A percentile compares a stretch with the other conserved stretches of the same genome.
Evolutionary conservation across 1,284 basidiomycete genomes (phyloP).

Genomic region (Pholiota adiposa): DNA sequence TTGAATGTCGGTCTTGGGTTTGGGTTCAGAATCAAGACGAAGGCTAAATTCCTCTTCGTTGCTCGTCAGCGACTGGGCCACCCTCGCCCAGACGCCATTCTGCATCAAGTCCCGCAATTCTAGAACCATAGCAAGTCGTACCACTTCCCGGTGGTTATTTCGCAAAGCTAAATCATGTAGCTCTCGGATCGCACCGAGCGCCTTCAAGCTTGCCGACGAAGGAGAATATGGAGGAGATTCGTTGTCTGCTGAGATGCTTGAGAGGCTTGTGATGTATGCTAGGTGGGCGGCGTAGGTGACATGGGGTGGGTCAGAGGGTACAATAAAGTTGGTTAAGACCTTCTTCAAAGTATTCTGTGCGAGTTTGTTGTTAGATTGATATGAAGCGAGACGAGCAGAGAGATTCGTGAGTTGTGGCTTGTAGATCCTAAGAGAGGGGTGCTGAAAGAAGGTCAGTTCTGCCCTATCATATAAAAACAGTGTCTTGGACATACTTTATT

Average conservation of each 20-base stretch:
- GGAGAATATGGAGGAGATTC: constrained; percentile 20
- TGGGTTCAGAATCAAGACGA: not conserved
- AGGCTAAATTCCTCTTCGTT: constrained; percentile 50
- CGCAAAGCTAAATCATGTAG: constrained; percentile 43
- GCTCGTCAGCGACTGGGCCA: constrained; percentile 45
- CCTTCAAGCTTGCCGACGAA: constrained; percentile 28
- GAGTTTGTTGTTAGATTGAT: constrained; percentile 55
- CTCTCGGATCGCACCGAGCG: constrained; percentile 46
- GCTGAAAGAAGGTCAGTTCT: constrained; percentile 37
- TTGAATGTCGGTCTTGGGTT: not conserved
- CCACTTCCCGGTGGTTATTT: constrained; percentile 47
- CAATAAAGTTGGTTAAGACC: constrained; percentile 50
- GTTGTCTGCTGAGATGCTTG: constrained; percentile 32
- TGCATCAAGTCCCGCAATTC: constrained; percentile 51
- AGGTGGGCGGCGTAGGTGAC: constrained; percentile 58
- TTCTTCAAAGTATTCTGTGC: constrained; percentile 59
- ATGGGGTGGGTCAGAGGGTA: constrained; percentile 52
- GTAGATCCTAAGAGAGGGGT: constrained; percentile 63
- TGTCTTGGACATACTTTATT: constrained; percentile 51
- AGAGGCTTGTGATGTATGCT: constrained; percentile 51
- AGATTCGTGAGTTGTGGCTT: constrained; percentile 60
- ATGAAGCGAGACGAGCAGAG: constrained; percentile 59
- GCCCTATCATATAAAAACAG: not conserved
- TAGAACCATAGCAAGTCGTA: constrained; percentile 50
- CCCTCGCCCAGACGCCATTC: constrained; percentile 54